Percentiles rank a stretch among this genome's conserved stretches.
phyloP scores from a whole-genome alignment of 2,329 filamentous ascomycete genomes.

The Leptographium galeiforme region DNA sequence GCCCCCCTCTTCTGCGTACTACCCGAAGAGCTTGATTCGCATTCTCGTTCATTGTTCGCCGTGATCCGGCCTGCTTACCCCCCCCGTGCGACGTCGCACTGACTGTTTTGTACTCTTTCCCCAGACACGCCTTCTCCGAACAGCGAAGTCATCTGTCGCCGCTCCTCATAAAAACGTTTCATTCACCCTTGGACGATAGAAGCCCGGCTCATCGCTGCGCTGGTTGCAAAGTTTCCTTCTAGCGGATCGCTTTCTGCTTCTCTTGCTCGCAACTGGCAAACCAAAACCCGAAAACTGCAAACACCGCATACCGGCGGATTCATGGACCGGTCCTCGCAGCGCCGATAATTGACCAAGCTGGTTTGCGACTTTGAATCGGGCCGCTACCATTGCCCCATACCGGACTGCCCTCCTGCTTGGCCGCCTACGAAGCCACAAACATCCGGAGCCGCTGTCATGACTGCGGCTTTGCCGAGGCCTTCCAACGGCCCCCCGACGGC shows the following conservation, averaged over 20 bases:
- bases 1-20: not conserved
- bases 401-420: not conserved
- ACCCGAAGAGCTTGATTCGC: not conserved
- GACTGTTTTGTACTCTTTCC: slow-evolving; percentile 3
- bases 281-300: not conserved
- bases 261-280: not conserved
- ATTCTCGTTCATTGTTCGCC: too few species aligned
- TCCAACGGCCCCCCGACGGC: slow-evolving; percentile 58
- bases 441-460: slow-evolving; percentile 24
- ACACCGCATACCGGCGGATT: not conserved
- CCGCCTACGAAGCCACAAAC: slow-evolving; percentile 2
- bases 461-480: slow-evolving; percentile 52
- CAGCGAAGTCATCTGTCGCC: not conserved
- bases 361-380: not conserved
- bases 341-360: not conserved
- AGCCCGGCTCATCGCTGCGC: not conserved
- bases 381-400: not conserved
- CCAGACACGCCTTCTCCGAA: too few species aligned
- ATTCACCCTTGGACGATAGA: slow-evolving; percentile 9
- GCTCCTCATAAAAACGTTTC: slow-evolving; percentile 17
- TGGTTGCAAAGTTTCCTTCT: not conserved
- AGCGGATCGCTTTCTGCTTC: not conserved
- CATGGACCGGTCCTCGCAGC: not conserved
- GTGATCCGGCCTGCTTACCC: not conserved
- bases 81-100: slow-evolving; percentile 9